Conservation (phyloP, 129 eudicot genomes). For the Saussurea involucrata region DNA sequence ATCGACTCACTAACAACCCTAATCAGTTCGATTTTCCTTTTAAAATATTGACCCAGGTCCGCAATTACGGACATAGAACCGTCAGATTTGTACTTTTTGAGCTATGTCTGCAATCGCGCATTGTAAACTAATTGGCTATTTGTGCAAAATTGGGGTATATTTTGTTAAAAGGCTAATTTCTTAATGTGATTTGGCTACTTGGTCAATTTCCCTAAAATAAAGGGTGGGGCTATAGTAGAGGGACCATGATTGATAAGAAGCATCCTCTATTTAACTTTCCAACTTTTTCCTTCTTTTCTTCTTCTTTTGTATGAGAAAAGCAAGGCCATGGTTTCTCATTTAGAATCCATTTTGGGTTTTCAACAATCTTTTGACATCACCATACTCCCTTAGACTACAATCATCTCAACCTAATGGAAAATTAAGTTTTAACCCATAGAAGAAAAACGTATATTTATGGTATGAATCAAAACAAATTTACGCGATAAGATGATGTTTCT, state of each 20-base stretch:
- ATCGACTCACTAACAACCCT: no score
- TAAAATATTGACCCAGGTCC: no score
- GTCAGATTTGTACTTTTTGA: no score
- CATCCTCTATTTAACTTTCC: not conserved
- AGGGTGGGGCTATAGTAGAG: not conserved
- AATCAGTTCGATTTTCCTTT: no score
- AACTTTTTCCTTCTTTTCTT: not conserved
- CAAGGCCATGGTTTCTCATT: not conserved
- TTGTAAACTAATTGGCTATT: no score
- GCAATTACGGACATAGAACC: no score
- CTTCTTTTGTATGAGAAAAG: not conserved
- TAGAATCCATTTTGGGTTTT: slow-evolving; percentile 12
- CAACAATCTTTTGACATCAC: not conserved
- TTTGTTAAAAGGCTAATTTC: no score
- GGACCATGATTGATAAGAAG: slow-evolving; percentile 14
- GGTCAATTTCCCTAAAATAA: no score
- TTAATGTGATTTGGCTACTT: no score
- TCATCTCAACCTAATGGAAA: not conserved
- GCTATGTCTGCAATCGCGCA: no score
- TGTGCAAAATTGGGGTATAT: no score
- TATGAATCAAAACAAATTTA: not conserved
- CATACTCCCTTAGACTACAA: not conserved
- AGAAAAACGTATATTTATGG: not conserved
- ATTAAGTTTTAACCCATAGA: not conserved
- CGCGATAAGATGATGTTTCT: no score